Evolutionary conservation across 192 early-diverging fungal species (phyloP), one percentile per base, ranked within the genome.

Genomic region (Spinellus fusiger): DNA sequence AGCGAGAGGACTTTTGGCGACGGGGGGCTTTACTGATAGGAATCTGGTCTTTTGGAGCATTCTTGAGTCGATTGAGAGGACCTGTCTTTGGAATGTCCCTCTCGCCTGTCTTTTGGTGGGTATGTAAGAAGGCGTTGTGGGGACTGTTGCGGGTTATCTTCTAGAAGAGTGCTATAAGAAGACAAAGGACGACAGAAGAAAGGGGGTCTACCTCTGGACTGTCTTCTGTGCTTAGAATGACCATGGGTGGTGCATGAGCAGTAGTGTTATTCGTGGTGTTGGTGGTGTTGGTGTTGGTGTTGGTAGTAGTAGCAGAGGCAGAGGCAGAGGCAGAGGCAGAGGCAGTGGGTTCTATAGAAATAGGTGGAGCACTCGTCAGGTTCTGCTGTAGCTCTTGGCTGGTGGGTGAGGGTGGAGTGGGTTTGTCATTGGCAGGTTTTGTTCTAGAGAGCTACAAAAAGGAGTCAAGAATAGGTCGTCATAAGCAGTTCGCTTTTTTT

Each of bases 1-100:
- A 94, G 47, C 92, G 77, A 27, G 91, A 93, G 1, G 91, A 92
- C 61, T 86, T 76, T 62, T 94, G 92, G 32, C 91, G 79, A 32
- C 86, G 73, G 20, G 91, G 91, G 16, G 84, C 77, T 77, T 91
- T 92, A 74, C 83, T 86, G 65, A 86, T 80, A 49, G 86, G 86
- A 51, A 89, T 89, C 15, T 84, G 77, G 68, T 94, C 82, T 55
- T 82, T 84, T 15, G 81, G 77, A 0, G 81, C 71, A 28, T 74
- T 76, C 60, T 80, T 83, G 47, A 83, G 68, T 56, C 78, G 62
- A 55, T 77, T 77, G 20, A 80, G 59, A 28, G 81, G 37, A 25
- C 56, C 31, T 26, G 54, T 64, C 38, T 69, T 69, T 0, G 61
- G 56, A 15, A 40, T n/a, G 28, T 68, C 66, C 20, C 59, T 15